phyloP scores from a whole-genome alignment of 1,284 basidiomycete genomes.

The Leccinum solheimii region DNA sequence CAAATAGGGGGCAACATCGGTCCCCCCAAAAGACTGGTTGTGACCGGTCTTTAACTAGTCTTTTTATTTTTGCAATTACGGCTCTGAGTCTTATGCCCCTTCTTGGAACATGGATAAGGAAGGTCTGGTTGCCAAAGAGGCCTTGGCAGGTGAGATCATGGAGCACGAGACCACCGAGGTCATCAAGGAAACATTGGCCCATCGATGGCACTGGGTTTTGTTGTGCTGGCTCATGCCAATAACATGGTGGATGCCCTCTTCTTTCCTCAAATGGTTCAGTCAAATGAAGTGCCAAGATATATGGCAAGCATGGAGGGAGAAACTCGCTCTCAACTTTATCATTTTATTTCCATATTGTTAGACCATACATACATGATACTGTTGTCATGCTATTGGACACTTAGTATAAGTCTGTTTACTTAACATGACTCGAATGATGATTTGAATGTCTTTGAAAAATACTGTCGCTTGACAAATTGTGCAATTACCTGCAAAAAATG shows the following conservation, averaged over 20 bases:
- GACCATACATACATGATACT: too few species aligned
- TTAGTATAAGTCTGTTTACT: too few species aligned
- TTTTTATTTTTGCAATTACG: constrained; percentile 50
- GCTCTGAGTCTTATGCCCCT: constrained; percentile 89
- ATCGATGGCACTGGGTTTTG: constrained; percentile 84
- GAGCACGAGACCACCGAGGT: constrained; percentile 86
- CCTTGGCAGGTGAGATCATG: constrained; percentile 74
- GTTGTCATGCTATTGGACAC: too few species aligned
- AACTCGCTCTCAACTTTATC: constrained; percentile 92
- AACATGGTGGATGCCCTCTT: constrained; percentile 86
- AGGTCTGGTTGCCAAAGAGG: constrained; percentile 74
- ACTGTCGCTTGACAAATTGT: too few species aligned
- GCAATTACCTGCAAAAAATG: too few species aligned
- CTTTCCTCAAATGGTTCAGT: constrained; percentile 71
- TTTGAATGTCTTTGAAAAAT: too few species aligned
- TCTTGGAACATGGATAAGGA: constrained; percentile 90
- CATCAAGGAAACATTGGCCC: constrained; percentile 74
- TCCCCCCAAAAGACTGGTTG: too few species aligned
- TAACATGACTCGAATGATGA: too few species aligned
- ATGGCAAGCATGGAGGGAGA: constrained; percentile 97
- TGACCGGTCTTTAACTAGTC: too few species aligned
- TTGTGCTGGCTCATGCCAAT: constrained; percentile 74
- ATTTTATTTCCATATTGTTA: constrained; percentile 43
- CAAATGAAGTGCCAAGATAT: constrained; percentile 93
- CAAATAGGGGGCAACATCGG: too few species aligned